Percentiles rank a stretch among this genome's conserved stretches.
These are phyloP conservation scores for Yamadazyma songkhlaensis DNA, from an alignment of 1,139 yeast species.

Conservation along the genomic window DNA sequence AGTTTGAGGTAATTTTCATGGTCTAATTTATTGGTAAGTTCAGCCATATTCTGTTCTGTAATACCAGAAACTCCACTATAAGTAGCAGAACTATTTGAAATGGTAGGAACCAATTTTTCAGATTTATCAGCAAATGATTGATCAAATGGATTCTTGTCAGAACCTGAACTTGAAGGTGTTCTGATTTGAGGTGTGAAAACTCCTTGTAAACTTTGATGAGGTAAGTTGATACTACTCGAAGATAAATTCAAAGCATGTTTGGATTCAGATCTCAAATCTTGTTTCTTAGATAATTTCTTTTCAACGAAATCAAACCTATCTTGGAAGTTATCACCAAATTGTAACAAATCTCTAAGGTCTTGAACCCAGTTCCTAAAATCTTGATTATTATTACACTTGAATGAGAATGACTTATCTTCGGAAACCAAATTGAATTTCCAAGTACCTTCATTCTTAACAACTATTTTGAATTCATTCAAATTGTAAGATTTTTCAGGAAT, in stretches of 20 bases:
- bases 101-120: not conserved
- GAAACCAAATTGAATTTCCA: constrained; percentile 35
- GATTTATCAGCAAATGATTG: constrained; percentile 20
- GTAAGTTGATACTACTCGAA: not conserved
- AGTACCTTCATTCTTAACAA: constrained; percentile 31
- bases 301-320: constrained; percentile 35
- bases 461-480: constrained; percentile 36
- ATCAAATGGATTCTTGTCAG: constrained; percentile 41
- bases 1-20: constrained; percentile 38
- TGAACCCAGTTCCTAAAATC: constrained; percentile 38
- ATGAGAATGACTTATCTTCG: constrained; percentile 31
- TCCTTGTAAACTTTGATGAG: constrained; percentile 18
- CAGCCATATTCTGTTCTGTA: not conserved
- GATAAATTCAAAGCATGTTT: not conserved
- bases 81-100: not conserved
- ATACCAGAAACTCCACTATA: not conserved
- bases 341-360: constrained; percentile 39
- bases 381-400: constrained; percentile 31
- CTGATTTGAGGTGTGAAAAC: constrained; percentile 38
- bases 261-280: not conserved
- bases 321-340: constrained; percentile 33
- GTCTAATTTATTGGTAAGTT: constrained; percentile 9
- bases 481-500: constrained; percentile 43
- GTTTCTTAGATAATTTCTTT: constrained; percentile 16
- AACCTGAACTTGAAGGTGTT: constrained; percentile 29